Conservation (phyloP, 2,329 filamentous ascomycete genomes). For the Aspergillus fijiensis region DNA sequence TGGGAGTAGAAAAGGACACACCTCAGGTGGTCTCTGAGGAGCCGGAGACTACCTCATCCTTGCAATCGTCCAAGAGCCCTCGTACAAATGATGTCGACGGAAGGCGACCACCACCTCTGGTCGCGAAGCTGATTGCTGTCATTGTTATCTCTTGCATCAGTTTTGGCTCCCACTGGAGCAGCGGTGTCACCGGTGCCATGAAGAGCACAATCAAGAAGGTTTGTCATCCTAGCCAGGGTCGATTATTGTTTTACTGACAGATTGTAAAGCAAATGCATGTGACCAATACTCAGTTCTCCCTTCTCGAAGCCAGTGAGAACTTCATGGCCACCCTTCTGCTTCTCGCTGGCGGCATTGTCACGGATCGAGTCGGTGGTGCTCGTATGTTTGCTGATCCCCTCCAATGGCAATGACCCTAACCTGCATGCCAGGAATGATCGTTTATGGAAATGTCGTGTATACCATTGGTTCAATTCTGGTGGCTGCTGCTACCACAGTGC, state of each 20-base stretch:
- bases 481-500: constrained; percentile 56
- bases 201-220: constrained; percentile 61
- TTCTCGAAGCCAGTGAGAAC: constrained; percentile 61
- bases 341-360: constrained; percentile 55
- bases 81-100: constrained; percentile 4
- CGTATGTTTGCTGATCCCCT: constrained; percentile 28
- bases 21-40: neutral
- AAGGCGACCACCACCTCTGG: constrained; percentile 25
- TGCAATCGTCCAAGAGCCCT: neutral
- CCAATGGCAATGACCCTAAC: neutral
- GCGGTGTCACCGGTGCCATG: constrained; percentile 61
- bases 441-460: constrained; percentile 63
- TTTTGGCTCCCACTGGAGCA: constrained; percentile 61
- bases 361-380: constrained; percentile 60
- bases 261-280: constrained; percentile 50
- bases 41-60: neutral
- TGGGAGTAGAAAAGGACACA: neutral
- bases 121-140: constrained; percentile 47
- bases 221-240: neutral
- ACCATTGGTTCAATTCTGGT: constrained; percentile 59
- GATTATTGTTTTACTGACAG: neutral
- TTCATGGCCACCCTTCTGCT: constrained; percentile 62
- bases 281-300: constrained; percentile 59
- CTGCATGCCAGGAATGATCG: constrained; percentile 47
- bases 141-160: constrained; percentile 50